Percentiles rank a stretch among this genome's conserved stretches.
phyloP scores from a whole-genome alignment of 2,329 filamentous ascomycete species.

The Colletotrichum sp. region DNA sequence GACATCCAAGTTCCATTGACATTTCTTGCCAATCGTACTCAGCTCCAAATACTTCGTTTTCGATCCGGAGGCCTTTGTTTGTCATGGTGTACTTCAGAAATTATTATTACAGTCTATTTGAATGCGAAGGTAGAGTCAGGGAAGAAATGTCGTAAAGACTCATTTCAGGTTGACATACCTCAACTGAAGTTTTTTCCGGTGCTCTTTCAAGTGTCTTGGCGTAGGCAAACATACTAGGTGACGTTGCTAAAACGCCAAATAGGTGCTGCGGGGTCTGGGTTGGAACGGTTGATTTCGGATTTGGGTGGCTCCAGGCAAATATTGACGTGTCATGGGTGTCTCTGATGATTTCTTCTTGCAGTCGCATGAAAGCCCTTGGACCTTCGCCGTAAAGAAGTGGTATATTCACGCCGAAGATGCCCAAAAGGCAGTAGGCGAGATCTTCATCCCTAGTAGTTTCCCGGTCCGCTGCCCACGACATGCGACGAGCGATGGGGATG shows the following conservation, averaged over 20 bases:
- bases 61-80: too few relatives aligned
- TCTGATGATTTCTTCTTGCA: neutral
- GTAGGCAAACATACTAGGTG: neutral
- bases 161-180: neutral
- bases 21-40: too few relatives aligned
- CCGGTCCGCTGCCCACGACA: slow-evolving; percentile 30
- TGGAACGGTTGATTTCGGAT: neutral
- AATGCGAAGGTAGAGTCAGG: neutral
- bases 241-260: neutral
- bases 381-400: slow-evolving; percentile 30
- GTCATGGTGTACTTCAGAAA: too few relatives aligned
- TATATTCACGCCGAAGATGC: slow-evolving; percentile 30
- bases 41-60: too few relatives aligned
- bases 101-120: too few relatives aligned
- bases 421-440: slow-evolving; percentile 28
- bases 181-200: neutral
- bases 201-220: neutral
- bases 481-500: neutral
- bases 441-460: slow-evolving; percentile 26
- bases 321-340: neutral
- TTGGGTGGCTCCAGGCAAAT: neutral
- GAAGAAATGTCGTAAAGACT: too few relatives aligned
- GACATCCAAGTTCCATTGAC: too few relatives aligned
- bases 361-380: slow-evolving; percentile 21
- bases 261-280: neutral